Base-by-base conservation (phyloP, 1,139 yeast species). In the Dujonia santamariae region DNA sequence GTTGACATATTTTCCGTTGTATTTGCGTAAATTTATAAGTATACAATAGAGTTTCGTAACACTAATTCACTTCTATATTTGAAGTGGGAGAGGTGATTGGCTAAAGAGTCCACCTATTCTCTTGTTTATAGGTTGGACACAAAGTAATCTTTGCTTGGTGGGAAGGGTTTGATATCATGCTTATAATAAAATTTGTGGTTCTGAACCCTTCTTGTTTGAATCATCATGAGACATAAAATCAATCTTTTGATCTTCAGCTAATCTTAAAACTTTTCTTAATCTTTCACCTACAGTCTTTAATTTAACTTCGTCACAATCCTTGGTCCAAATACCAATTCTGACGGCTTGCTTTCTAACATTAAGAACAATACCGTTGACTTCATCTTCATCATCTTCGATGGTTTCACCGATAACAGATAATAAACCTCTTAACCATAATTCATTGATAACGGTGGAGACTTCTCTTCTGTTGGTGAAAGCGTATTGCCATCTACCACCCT, bases 331-430 rank as follows among this genome's bases (percentile, higher is more conserved):
- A 55, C 95, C 92, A 57, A 92, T 78, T 63, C 90, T 83, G 71
- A 76, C 80, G 45, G 81, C 90, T 48, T 78, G 81, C 59, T 78
- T 82, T 72, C 97, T 84, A 51, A 86, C 79, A 59, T 86, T 87
- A 57, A 87, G 80, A 47, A 92, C 96, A 48, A 88, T 87, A 51
- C 99, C 99, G 60, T 87, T 90, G 50, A 94, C 95, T 66, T 88
- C 94, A 53, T 83, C 76, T 57, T 84, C 90, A 44, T 83, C 92
- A 46, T 80, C 85, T 63, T 87, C 96, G 48, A 92, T 83, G 39
- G 97, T 87, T 67, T 92, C 97, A 50, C 99, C 99, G 61, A 92
- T 87, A 40, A 88, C 88, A 32, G 95, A 84, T 54, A 92, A 75
- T 59, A 92, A 75, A 39, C 94, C 81, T 63, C 95, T 77, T 56